phyloP scores from a whole-genome alignment of 257 asterid species.

The Datura wrightii region DNA sequence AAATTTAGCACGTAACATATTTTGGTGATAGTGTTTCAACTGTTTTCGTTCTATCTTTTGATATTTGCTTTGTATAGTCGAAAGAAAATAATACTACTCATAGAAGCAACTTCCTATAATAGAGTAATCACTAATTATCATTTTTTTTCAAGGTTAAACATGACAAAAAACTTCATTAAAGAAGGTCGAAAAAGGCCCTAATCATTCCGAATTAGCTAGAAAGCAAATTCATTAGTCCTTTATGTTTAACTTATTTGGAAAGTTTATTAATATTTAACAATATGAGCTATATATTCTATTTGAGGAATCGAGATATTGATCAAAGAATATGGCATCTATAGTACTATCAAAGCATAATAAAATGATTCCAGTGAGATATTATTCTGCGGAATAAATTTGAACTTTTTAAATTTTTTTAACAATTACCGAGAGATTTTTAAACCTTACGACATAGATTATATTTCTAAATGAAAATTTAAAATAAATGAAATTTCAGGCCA shows the following conservation, averaged over 20 bases:
- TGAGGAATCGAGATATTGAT: not conserved
- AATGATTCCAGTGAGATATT: conserved; percentile 23
- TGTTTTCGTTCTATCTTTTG: not conserved
- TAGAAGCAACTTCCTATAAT: not conserved
- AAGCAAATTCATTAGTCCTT: not conserved
- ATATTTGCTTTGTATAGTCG: not conserved
- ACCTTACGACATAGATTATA: not conserved
- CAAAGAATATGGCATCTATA: conserved; percentile 18
- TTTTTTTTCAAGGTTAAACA: not conserved
- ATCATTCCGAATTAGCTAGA: not conserved
- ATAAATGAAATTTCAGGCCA: conserved; percentile 57
- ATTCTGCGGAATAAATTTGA: not conserved
- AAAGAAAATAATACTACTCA: not conserved
- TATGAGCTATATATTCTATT: not conserved
- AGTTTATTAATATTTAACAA: not conserved
- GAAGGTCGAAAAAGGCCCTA: not conserved
- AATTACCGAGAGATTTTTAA: not conserved
- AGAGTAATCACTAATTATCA: not conserved
- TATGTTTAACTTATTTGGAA: conserved; percentile 4
- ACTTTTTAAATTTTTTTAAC: not conserved
- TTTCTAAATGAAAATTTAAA: not conserved
- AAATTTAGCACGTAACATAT: not conserved
- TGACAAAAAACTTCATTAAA: not conserved
- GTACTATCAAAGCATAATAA: not conserved
- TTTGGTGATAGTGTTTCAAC: not conserved